Evolutionary conservation across 768 basidiomycete species (phyloP).

Genomic region (Paxillus rubicundulus): DNA sequence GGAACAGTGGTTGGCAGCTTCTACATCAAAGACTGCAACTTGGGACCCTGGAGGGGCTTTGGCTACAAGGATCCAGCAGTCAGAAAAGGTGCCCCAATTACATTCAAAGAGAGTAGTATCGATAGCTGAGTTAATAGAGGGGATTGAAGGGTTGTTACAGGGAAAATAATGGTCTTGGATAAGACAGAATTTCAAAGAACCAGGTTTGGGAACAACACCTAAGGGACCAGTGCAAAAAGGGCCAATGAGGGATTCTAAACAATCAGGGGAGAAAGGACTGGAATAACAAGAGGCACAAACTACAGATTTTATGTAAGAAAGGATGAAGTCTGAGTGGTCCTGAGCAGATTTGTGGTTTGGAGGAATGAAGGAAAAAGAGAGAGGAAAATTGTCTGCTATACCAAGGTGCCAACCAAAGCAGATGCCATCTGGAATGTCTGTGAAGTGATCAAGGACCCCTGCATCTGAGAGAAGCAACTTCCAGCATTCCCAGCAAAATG

Average conservation of each 20-base stretch:
- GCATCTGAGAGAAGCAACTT: too few species aligned
- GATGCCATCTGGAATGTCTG: neutral
- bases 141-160: conserved; percentile 6
- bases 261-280: conserved; percentile 22
- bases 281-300: conserved; percentile 36
- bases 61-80: too few species aligned
- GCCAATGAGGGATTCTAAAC: conserved; percentile 42
- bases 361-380: neutral
- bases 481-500: too few species aligned
- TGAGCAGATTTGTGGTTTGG: neutral
- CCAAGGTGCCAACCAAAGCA: too few species aligned
- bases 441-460: too few species aligned
- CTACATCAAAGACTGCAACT: conserved; percentile 41
- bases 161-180: conserved; percentile 43
- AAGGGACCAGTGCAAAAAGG: conserved; percentile 41
- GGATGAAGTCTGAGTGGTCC: neutral
- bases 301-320: conserved; percentile 14
- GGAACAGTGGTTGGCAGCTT: conserved; percentile 36
- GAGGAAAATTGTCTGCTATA: neutral
- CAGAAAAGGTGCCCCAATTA: conserved; percentile 6
- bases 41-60: too few species aligned
- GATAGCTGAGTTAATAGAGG: neutral
- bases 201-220: conserved; percentile 37
- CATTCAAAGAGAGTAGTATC: too few species aligned
- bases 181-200: conserved; percentile 28